Conservation (phyloP, 345 rosid genomes). For the Kernera saxatilis region DNA sequence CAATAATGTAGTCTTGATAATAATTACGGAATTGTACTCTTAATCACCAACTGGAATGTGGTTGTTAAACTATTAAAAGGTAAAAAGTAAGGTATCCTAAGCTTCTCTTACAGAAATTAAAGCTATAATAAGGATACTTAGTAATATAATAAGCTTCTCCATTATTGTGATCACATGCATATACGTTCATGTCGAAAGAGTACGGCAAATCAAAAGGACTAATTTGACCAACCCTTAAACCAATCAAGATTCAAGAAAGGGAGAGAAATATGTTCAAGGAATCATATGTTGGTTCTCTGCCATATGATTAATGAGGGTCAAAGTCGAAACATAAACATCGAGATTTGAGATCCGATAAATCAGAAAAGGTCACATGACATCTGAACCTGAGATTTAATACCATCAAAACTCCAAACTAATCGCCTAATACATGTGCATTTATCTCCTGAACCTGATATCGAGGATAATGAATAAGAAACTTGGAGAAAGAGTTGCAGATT, state of each 20-base stretch:
- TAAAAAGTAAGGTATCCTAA: slow-evolving; percentile 30
- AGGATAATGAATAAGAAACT: slow-evolving; percentile 3
- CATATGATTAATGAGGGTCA: slow-evolving; percentile 17
- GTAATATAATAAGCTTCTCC: slow-evolving; percentile 15
- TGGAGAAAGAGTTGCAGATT: background rate
- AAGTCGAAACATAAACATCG: slow-evolving; percentile 25
- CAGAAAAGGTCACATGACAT: slow-evolving; percentile 24
- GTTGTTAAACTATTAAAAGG: slow-evolving; percentile 17
- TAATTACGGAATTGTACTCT: slow-evolving; percentile 24
- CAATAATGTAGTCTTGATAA: background rate
- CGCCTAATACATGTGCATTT: slow-evolving; percentile 9
- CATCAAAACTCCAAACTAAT: slow-evolving; percentile 1
- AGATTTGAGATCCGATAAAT: slow-evolving; percentile 35
- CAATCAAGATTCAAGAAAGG: background rate
- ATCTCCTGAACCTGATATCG: slow-evolving; percentile 14
- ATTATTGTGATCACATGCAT: slow-evolving; percentile 26
- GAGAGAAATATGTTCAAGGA: background rate
- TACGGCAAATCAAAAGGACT: slow-evolving; percentile 23
- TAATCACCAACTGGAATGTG: slow-evolving; percentile 21
- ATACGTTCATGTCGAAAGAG: slow-evolving; percentile 20
- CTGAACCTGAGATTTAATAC: background rate
- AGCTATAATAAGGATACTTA: background rate
- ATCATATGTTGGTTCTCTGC: slow-evolving; percentile 1
- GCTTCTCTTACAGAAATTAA: slow-evolving; percentile 24
- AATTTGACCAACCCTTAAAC: background rate